A percentile compares a stretch with the other conserved stretches of the same genome.
phyloP scores from a whole-genome alignment of 306 rosid species.

The Echinosophora koreensis region DNA sequence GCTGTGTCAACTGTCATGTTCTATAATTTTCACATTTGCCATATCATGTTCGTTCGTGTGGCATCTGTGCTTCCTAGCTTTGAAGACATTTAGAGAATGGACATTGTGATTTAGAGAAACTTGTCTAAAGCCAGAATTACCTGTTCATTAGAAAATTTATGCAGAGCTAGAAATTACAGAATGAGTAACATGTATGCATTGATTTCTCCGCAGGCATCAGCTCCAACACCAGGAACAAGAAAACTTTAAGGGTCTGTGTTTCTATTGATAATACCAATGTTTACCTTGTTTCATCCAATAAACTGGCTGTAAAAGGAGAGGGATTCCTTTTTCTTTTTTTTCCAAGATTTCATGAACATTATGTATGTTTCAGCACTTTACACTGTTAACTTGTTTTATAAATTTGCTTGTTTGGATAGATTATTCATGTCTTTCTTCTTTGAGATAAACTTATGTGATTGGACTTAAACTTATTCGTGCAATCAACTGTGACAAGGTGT shows the following conservation, averaged over 20 bases:
- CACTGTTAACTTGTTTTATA: constrained; percentile 31
- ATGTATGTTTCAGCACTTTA: constrained; percentile 33
- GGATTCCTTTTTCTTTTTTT: not conserved
- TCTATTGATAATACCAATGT: not conserved
- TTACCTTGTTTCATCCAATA: constrained; percentile 29
- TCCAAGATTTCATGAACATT: not conserved
- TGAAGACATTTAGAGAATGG: constrained; percentile 3
- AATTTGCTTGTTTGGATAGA: constrained; percentile 36
- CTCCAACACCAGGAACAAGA: not conserved
- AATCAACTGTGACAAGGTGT: not conserved
- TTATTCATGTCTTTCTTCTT: not conserved
- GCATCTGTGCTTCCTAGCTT: not conserved
- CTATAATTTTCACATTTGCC: no score
- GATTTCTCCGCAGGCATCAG: not conserved
- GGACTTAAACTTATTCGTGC: not conserved
- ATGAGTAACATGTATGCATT: not conserved
- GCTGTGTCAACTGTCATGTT: no score
- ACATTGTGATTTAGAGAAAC: constrained; percentile 16
- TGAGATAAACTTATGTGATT: not conserved
- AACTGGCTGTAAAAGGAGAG: constrained; percentile 3
- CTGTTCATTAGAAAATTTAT: no score
- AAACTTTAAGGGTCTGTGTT: not conserved
- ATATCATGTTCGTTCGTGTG: no score
- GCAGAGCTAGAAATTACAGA: not conserved
- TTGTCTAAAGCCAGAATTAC: not conserved